Base-by-base conservation (phyloP, 202 grass and related monocot species). In the Musa balbisiana region DNA sequence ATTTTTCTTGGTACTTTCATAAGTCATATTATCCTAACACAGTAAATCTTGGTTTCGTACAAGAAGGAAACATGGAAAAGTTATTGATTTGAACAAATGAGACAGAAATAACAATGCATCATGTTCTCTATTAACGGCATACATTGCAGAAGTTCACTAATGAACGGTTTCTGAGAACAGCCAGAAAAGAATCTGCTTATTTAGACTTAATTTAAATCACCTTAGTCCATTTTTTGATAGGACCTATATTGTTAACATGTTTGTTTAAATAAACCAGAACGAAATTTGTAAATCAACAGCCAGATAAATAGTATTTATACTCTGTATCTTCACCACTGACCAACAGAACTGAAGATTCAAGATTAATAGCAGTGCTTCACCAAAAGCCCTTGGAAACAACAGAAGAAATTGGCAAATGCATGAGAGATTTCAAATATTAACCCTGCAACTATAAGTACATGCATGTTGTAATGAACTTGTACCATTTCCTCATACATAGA, bases 401-500 rank as follows among this genome's bases (percentile, higher is more conserved):
- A 58, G 11, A 58, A 58, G 17, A 16, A 58, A 58, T 43, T 43
- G 33, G 55, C 55, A 58, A 58, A 4, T 58, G 19, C 17, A 58
- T 16, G 13, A 13, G 5, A 17, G 17, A 14, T 58, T 58, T 4
- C 13, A 58, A 58, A 58, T 58, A 58, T 14, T 58, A 16, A 58
- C 13, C 14, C 16, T 58, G 55, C 14, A 43, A 43, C 33, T 8
- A 16, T 58, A 16, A 14, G 17, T 14, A n/a, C 55, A 58, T 58
- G 14, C 2, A 58, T 58, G 55, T 16, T 17, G 14, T n/a, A 13
- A 8, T 58, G 55, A 16, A 16, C 55, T 58, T 58, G 78, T 93
- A 98, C 94, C 83, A 89, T 86, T 80, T 98, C 83, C 79, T 98
- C 88, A 33, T 98, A 93, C 78, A 98, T 93, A 76, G 65, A 64